Conservation (phyloP, 129 eudicot species). For the Flaveria ramosissima region DNA sequence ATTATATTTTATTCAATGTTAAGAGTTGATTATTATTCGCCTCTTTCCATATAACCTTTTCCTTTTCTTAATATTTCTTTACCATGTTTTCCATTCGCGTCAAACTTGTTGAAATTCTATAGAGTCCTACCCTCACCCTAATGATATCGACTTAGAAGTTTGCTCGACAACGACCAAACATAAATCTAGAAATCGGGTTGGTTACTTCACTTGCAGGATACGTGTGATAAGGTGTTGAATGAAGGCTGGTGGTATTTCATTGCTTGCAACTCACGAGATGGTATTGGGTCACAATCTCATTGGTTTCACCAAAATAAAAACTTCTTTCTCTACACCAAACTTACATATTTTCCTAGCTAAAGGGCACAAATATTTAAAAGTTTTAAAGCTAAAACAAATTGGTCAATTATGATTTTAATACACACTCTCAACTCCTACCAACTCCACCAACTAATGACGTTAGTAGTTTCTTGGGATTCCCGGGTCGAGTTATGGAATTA, state of each 20-base stretch:
- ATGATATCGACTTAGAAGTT: neutral
- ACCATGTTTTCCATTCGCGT: neutral
- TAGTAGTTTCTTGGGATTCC: neutral
- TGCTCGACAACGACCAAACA: constrained; percentile 3
- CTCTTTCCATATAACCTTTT: constrained; percentile 3
- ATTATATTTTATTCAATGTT: constrained; percentile 18
- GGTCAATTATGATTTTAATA: neutral
- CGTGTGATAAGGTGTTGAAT: constrained; percentile 28
- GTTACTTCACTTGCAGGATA: constrained; percentile 23
- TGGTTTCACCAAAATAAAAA: constrained; percentile 17
- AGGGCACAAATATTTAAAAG: neutral
- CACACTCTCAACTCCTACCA: neutral
- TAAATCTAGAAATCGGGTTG: neutral
- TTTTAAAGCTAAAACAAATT: neutral
- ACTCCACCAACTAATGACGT: neutral
- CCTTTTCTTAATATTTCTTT: neutral
- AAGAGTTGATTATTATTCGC: constrained; percentile 21
- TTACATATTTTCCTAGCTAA: constrained; percentile 21
- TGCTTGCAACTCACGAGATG: constrained; percentile 38
- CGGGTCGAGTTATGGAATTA: neutral
- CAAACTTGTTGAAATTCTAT: neutral
- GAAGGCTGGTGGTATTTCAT: constrained; percentile 19
- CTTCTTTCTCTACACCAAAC: constrained; percentile 23
- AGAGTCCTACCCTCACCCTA: neutral
- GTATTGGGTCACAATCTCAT: constrained; percentile 37